Evolutionary conservation across 1,139 yeast genomes (phyloP), one percentile per base, ranked within the genome.

Genomic region (Hyphopichia burtonii): DNA sequence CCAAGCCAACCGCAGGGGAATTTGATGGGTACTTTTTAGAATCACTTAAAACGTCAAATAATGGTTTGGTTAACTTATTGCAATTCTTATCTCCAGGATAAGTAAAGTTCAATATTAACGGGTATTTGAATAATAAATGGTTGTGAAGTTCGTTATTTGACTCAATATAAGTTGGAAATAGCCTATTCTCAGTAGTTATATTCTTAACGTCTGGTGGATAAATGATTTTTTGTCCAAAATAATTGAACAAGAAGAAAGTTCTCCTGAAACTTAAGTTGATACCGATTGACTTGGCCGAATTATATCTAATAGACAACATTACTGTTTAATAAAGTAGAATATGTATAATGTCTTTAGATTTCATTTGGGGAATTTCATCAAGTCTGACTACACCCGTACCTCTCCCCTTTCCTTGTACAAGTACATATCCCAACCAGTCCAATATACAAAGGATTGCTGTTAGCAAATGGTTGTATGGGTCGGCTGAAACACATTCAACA

Each of bases 61-160:
- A 64, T 2, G 83, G 75, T 32, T 79, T 79, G 2, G 94, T 85
- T 38, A 86, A 72, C 47, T 72, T 72, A 56, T 85, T 82, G 47
- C 85, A 80, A 36, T 73, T 66, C 3, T 76, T 69, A 51, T 85
- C 88, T 8, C 89, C 88, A 44, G 83, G 71, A 38, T 79, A 67
- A 1, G 91, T 86, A 65, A 88, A 88, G 57, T 87, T 86, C 50
- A 87, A 70, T 42, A 87, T 62, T 41, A 86, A 62, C 2, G 95
- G 94, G 32, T 77, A 71, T 47, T 76, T 76, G 44, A 68, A 67
- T n/a, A 78, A 57, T 36, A 83, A 55, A 41, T 82, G 58, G 40
- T 77, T 76, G 41, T 80, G 79, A 40, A 86, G 62, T 50, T 86
- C 94, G 41, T 63, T 61, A 31, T 69, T 68, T 41, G 66, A 68